Evolutionary conservation across 805 yeast species (phyloP).

Genomic region (Saccharomyces cerevisiae): DNA sequence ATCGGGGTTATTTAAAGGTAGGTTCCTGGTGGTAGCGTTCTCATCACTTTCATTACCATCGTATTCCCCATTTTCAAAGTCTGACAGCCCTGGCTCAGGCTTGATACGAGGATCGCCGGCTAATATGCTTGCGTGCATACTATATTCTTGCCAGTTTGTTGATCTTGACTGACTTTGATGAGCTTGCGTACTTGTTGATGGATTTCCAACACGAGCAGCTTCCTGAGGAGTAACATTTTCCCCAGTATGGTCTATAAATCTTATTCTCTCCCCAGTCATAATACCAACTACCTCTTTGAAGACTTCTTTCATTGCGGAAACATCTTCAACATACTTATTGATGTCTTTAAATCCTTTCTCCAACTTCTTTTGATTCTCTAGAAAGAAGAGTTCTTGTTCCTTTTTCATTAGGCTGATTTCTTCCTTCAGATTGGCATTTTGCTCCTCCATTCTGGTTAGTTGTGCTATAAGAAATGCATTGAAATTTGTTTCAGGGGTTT

Average conservation of each 20-base stretch:
- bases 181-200: not conserved
- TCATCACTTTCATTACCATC: not conserved
- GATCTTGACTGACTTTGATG: not conserved
- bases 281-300: slow-evolving; percentile 24
- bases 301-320: slow-evolving; percentile 15
- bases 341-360: slow-evolving; percentile 15
- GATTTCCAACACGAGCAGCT: slow-evolving; percentile 3
- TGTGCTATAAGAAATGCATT: slow-evolving; percentile 4
- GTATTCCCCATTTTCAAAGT: not conserved
- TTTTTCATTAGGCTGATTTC: slow-evolving; percentile 13
- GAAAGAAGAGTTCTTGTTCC: slow-evolving; percentile 20
- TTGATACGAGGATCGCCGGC: slow-evolving; percentile 2
- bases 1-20: not conserved
- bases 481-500: not conserved
- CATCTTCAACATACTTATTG: slow-evolving; percentile 12
- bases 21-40: not conserved
- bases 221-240: slow-evolving; percentile 15
- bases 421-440: slow-evolving; percentile 11
- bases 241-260: slow-evolving; percentile 16
- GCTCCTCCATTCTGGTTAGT: slow-evolving; percentile 17
- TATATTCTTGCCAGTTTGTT: not conserved
- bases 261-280: slow-evolving; percentile 20
- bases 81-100: slow-evolving; percentile 3
- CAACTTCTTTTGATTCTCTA: slow-evolving; percentile 10
- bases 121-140: not conserved